phyloP scores from a whole-genome alignment of 257 asterid genomes.

The Ilex aquifolium region DNA sequence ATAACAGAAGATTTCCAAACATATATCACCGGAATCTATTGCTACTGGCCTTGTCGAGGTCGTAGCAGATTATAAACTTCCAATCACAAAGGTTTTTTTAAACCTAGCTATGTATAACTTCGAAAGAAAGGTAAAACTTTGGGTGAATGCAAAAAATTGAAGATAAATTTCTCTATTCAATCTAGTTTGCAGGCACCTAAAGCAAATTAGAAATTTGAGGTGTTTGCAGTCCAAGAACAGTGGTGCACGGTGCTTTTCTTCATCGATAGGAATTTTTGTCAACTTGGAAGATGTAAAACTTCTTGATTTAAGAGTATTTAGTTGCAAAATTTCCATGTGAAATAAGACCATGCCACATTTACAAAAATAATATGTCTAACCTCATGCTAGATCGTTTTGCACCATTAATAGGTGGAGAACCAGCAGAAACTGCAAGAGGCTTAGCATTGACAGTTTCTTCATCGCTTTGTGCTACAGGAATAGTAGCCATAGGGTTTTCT shows the following conservation, averaged over 20 bases:
- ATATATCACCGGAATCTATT: not conserved
- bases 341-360: not conserved
- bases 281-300: not conserved
- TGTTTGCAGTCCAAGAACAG: not conserved
- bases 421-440: constrained; percentile 55
- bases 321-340: no score
- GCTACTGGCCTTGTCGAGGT: not conserved
- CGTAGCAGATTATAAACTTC: not conserved
- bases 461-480: constrained; percentile 50
- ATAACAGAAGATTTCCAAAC: not conserved
- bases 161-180: not conserved
- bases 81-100: not conserved
- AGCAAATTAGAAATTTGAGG: not conserved
- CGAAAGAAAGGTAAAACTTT: not conserved
- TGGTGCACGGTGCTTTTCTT: not conserved
- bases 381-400: constrained; percentile 83
- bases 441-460: constrained; percentile 58
- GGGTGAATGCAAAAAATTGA: not conserved
- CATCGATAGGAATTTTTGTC: not conserved
- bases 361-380: constrained; percentile 27
- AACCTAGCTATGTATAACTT: not conserved
- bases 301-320: constrained; percentile 1
- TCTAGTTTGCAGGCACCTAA: not conserved
- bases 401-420: constrained; percentile 62
- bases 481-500: constrained; percentile 48